Conservation (phyloP, 495 filamentous ascomycete genomes). For the Acidomyces sp. region DNA sequence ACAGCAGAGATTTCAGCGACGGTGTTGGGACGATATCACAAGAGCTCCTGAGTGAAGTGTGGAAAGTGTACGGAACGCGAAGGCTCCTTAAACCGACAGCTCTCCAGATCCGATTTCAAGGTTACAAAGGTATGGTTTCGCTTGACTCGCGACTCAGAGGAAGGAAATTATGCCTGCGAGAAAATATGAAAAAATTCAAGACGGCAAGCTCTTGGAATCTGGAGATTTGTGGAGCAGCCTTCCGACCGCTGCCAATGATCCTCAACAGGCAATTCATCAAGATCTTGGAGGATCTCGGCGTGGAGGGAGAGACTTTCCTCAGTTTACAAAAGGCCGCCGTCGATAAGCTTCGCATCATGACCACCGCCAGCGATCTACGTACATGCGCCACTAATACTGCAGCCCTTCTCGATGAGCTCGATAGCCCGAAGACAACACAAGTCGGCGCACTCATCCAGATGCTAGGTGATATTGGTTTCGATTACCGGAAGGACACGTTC, state of each 20-base stretch:
- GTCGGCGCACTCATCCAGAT: slow-evolving; percentile 46
- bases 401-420: slow-evolving; percentile 43
- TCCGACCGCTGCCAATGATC: slow-evolving; percentile 50
- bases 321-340: slow-evolving; percentile 46
- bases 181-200: slow-evolving; percentile 72
- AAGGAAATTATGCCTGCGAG: slow-evolving; percentile 42
- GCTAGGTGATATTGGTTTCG: slow-evolving; percentile 38
- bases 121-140: slow-evolving; percentile 61
- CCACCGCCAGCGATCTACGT: no score
- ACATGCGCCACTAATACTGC: slow-evolving; percentile 48
- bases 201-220: slow-evolving; percentile 40
- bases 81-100: slow-evolving; percentile 40
- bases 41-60: slow-evolving; percentile 40
- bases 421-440: slow-evolving; percentile 40
- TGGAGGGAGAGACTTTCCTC: slow-evolving; percentile 43
- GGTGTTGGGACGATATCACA: slow-evolving; percentile 61
- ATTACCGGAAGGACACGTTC: slow-evolving; percentile 53
- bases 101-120: slow-evolving; percentile 58
- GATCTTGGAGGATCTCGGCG: slow-evolving; percentile 61
- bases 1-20: slow-evolving; percentile 56
- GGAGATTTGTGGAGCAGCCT: slow-evolving; percentile 61
- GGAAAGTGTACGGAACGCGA: slow-evolving; percentile 32
- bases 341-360: slow-evolving; percentile 42
- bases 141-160: slow-evolving; percentile 47
- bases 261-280: slow-evolving; percentile 72